Evolutionary conservation across 2,329 filamentous ascomycete genomes (phyloP), one percentile per base, ranked within the genome.

Genomic region (Cadophora luteo-olivacea): DNA sequence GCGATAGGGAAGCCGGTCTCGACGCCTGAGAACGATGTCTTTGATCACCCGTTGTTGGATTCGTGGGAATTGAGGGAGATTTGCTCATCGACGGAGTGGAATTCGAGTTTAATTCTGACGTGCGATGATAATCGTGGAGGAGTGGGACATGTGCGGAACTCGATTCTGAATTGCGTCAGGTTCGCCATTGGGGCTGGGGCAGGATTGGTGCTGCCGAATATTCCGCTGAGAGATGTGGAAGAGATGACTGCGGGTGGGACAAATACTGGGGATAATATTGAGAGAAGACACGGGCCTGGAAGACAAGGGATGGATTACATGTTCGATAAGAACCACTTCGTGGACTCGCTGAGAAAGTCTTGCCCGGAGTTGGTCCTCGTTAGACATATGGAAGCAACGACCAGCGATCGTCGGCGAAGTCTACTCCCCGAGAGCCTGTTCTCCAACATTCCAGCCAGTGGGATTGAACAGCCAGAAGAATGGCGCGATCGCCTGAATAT

Each of bases 1-100:
- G 55, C 61, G 8, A 63, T 38, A 65, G 70, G 68, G 64, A 67
- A 24, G 12, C 65, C 64, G 9, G 32, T 58, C 41, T 54, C 54
- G 33, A 58, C 65, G 38, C 38, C 25, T 29, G 41, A 66, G 32
- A 64, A 65, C n/a, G 75, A 77, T 45, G 68, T 73, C 5, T 77
- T 82, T 70, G 79, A 82, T 70, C 81, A 79, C 22, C 77, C 77
- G 0, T 75, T 79, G 0, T 76, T 81, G 54, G 77, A 81, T 67
- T 80, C 79, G 45, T 64, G 68, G 32, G 77, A 80, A 0, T 77
- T 82, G 11, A 75, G 70, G 14, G 73, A 77, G 2, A 73, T 79
- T 5, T 82, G 76, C 66, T 54, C 54, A 2, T 61, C 62, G 11
- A 75, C 73, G 32, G 49, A 74, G 19, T 77, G 75, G 76, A 74